Evolutionary conservation across 148 eudicot genomes (phyloP).

Genomic region (Diospyros kaki): DNA sequence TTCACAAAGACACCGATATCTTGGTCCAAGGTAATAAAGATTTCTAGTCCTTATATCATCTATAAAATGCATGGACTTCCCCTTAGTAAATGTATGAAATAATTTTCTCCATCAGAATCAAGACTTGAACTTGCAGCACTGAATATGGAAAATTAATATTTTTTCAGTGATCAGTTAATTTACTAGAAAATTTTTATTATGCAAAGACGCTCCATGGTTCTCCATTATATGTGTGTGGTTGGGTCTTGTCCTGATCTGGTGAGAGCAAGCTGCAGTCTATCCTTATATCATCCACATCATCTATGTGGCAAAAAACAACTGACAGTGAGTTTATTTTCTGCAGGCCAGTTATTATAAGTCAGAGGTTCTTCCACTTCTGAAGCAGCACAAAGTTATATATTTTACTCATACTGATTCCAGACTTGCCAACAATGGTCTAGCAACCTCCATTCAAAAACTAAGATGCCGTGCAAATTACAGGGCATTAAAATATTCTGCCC

Average conservation of each 20-base stretch:
- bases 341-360: conserved; percentile 85
- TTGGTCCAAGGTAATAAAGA: conserved; percentile 81
- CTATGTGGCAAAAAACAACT: neutral
- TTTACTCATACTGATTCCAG: conserved; percentile 95
- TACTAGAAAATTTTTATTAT: too few species aligned
- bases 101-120: too few species aligned
- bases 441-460: conserved; percentile 71
- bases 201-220: neutral
- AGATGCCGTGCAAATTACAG: conserved; percentile 88
- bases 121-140: too few species aligned
- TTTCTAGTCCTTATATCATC: neutral
- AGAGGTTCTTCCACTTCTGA: conserved; percentile 82
- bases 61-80: neutral
- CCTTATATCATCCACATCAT: neutral
- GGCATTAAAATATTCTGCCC: conserved; percentile 83
- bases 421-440: conserved; percentile 78
- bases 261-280: neutral
- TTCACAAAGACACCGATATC: conserved; percentile 81
- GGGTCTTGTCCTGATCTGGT: neutral
- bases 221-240: neutral
- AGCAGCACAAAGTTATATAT: conserved; percentile 87
- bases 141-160: too few species aligned
- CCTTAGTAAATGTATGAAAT: too few species aligned
- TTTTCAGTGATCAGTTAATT: too few species aligned
- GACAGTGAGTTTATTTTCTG: conserved; percentile 9